Evolutionary conservation across 75 land plant genomes (phyloP).

Genomic region (Cryptomeria japonica): DNA sequence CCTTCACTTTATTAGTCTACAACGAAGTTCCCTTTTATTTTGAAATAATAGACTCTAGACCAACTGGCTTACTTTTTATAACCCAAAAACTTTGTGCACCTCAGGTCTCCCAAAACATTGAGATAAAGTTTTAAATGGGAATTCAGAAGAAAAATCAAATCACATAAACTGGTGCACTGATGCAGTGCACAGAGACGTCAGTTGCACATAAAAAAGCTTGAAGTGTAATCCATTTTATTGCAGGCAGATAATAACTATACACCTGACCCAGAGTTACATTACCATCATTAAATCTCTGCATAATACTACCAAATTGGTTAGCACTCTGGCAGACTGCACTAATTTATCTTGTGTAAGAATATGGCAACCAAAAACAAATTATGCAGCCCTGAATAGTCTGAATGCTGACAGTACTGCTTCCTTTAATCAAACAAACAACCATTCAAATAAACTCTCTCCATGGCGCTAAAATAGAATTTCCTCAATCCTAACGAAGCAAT

Average conservation of each 20-base stretch:
- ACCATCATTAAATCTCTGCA: background rate
- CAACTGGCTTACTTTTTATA: too few relatives aligned
- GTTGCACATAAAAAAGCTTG: background rate
- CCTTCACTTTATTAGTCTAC: too few relatives aligned
- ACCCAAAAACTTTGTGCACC: too few relatives aligned
- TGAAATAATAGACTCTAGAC: too few relatives aligned
- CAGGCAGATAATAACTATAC: background rate
- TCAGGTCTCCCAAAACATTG: too few relatives aligned
- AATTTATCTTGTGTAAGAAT: background rate
- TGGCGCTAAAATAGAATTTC: background rate
- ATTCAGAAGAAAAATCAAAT: too few relatives aligned
- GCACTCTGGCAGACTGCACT: background rate
- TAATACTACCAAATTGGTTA: background rate
- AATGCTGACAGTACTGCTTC: conserved; percentile 1
- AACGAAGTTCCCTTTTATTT: too few relatives aligned
- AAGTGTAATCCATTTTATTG: background rate
- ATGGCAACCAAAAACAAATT: background rate
- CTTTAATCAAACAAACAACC: background rate
- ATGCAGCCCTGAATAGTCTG: background rate
- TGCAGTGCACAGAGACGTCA: too few relatives aligned
- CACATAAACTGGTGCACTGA: too few relatives aligned
- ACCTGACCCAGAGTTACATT: background rate
- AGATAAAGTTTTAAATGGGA: too few relatives aligned
- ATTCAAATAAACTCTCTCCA: background rate
- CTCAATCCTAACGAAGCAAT: background rate